Evolutionary conservation across 768 basidiomycete species (phyloP).

Genomic region (Chalciporus chontae): DNA sequence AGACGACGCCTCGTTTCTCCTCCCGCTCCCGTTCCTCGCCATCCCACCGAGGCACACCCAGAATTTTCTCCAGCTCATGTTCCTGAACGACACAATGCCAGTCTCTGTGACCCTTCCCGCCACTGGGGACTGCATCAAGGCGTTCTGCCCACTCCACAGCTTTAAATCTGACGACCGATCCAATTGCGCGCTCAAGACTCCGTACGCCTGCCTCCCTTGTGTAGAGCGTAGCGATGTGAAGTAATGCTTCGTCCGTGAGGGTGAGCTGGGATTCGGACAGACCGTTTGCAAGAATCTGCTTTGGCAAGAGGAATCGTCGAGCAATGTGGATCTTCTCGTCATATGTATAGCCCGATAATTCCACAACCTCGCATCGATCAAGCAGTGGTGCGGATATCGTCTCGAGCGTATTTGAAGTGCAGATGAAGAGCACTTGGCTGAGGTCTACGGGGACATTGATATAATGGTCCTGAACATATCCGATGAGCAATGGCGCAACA

Average conservation of each 20-base stretch:
- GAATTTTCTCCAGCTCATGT: conserved; percentile 75
- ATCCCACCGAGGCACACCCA: conserved; percentile 80
- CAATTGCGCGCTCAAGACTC: conserved; percentile 81
- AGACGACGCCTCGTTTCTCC: conserved; percentile 72
- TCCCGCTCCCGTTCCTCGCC: conserved; percentile 76
- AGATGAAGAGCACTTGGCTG: conserved; percentile 87
- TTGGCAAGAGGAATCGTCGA: conserved; percentile 81
- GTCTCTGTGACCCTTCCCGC: conserved; percentile 25
- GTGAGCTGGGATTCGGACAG: conserved; percentile 56
- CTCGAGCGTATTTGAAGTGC: conserved; percentile 87
- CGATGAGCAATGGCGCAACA: neutral
- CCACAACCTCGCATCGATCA: conserved; percentile 87
- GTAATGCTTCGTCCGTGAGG: conserved; percentile 66
- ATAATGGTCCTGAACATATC: conserved; percentile 73
- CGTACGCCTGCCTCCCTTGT: conserved; percentile 95
- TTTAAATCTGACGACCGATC: conserved; percentile 84
- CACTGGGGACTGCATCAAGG: conserved; percentile 29
- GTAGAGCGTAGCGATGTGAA: conserved; percentile 72
- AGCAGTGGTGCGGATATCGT: conserved; percentile 85
- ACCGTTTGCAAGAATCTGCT: conserved; percentile 80
- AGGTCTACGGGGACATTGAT: conserved; percentile 87
- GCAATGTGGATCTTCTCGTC: conserved; percentile 93
- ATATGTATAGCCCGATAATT: conserved; percentile 81
- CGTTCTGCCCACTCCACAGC: conserved; percentile 88
- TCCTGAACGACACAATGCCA: conserved; percentile 64